These are phyloP conservation scores for Globisporangium mamillatum DNA, from an alignment of 352 stramenopile genomes.

Conservation along the genomic window DNA sequence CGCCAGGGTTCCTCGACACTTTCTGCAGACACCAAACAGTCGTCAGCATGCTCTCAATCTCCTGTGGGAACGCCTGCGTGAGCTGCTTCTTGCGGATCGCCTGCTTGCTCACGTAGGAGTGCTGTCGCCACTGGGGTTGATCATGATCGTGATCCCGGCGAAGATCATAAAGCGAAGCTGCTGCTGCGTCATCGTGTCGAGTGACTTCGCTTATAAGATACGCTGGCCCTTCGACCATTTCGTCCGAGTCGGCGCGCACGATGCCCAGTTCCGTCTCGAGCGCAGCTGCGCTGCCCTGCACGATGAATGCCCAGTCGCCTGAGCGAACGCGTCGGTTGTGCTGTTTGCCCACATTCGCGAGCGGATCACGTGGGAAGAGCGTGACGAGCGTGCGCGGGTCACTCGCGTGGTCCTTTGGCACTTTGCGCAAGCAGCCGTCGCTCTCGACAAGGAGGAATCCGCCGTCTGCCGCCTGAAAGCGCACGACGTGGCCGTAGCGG, in stretches of 20 bases:
- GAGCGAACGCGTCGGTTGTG: constrained; percentile 19
- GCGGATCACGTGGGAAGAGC: constrained; percentile 33
- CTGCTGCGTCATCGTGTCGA: constrained; percentile 2
- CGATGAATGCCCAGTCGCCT: constrained; percentile 31
- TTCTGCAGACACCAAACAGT: constrained; percentile 20
- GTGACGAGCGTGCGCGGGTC: constrained; percentile 39
- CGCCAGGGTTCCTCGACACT: background rate
- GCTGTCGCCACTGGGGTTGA: background rate
- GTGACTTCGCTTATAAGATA: constrained; percentile 6
- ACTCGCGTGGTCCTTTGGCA: constrained; percentile 13
- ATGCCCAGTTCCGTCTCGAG: constrained; percentile 13
- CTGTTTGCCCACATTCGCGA: constrained; percentile 16
- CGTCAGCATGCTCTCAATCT: constrained; percentile 13
- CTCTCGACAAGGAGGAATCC: constrained; percentile 37
- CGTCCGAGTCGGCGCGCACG: constrained; percentile 20
- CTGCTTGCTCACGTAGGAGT: constrained; percentile 9
- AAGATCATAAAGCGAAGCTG: background rate
- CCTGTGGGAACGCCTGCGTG: constrained; percentile 5
- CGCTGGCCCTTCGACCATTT: constrained; percentile 10
- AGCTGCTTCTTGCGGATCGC: constrained; percentile 17
- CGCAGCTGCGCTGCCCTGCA: constrained; percentile 22
- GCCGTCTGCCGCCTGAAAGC: constrained; percentile 35
- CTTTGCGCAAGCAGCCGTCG: constrained; percentile 35
- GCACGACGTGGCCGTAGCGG: constrained; percentile 34
- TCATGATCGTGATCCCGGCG: background rate